A percentile compares a stretch with the other conserved stretches of the same genome.
Evolutionary conservation across 352 stramenopile species (phyloP).

Genomic region (Lagenidium giganteum): DNA sequence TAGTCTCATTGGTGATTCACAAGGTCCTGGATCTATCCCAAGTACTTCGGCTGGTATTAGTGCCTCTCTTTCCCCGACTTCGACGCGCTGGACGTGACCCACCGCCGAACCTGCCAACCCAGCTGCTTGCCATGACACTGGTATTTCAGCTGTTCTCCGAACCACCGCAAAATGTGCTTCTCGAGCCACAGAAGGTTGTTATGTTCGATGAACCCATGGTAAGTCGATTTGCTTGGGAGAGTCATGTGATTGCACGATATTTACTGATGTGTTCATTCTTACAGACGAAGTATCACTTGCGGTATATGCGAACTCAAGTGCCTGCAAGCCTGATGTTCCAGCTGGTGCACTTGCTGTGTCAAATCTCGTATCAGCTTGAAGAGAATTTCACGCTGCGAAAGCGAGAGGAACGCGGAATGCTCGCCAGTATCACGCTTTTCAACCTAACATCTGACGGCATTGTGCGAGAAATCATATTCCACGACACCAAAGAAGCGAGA

Average conservation of each 20-base stretch:
- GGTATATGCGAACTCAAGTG: constrained; percentile 77
- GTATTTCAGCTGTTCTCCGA: constrained; percentile 85
- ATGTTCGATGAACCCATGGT: constrained; percentile 88
- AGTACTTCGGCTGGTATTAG: constrained; percentile 77
- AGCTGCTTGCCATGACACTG: constrained; percentile 79
- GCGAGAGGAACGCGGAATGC: constrained; percentile 70
- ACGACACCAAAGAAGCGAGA: constrained; percentile 79
- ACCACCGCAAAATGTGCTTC: constrained; percentile 68
- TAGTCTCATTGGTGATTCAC: constrained; percentile 76
- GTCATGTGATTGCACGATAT: not conserved
- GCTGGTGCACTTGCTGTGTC: constrained; percentile 76
- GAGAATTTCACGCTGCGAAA: constrained; percentile 79
- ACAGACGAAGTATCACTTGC: constrained; percentile 82
- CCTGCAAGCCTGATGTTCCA: constrained; percentile 79
- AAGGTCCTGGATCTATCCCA: constrained; percentile 84
- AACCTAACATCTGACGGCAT: constrained; percentile 85
- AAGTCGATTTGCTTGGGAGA: constrained; percentile 15
- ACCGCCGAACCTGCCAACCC: constrained; percentile 68
- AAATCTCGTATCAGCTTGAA: constrained; percentile 87
- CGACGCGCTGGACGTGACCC: constrained; percentile 64
- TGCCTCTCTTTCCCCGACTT: constrained; percentile 74
- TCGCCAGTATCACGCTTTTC: constrained; percentile 79
- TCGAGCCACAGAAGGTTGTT: constrained; percentile 74
- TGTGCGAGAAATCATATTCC: constrained; percentile 83
- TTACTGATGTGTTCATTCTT: not conserved